A percentile compares a stretch with the other conserved stretches of the same genome.
Evolutionary conservation across 2,329 filamentous ascomycete genomes (phyloP).

Genomic region (Fusarium sp.): DNA sequence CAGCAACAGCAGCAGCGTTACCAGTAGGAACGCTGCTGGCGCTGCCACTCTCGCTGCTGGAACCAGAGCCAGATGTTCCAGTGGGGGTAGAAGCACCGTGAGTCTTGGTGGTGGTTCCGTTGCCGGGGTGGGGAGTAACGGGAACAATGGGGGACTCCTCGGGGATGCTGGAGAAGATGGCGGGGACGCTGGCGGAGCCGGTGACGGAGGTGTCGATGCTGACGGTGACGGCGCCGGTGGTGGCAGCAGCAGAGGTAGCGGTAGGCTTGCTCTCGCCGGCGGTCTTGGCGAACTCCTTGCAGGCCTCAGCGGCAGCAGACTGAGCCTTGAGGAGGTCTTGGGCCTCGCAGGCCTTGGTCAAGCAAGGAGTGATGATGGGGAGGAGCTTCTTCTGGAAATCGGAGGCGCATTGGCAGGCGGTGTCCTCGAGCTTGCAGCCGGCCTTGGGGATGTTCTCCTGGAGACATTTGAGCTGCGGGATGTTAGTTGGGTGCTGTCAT

Average conservation of each 20-base stretch:
- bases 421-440: conserved; percentile 51
- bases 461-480: conserved; percentile 48
- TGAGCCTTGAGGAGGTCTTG: conserved; percentile 47
- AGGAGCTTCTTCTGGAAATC: conserved; percentile 46
- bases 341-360: conserved; percentile 48
- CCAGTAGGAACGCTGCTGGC: conserved; percentile 24
- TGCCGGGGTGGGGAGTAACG: conserved; percentile 19
- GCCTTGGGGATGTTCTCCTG: conserved; percentile 47
- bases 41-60: conserved; percentile 2
- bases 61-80: neutral
- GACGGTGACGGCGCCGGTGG: conserved; percentile 14
- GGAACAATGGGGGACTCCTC: conserved; percentile 10
- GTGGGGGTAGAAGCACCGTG: conserved; percentile 5
- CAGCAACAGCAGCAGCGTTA: conserved; percentile 38
- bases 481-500: neutral
- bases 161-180: conserved; percentile 29
- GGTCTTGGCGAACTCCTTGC: conserved; percentile 38
- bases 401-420: conserved; percentile 52
- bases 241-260: conserved; percentile 7
- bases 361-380: conserved; percentile 45
- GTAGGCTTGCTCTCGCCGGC: conserved; percentile 14
- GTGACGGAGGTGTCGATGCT: conserved; percentile 24
- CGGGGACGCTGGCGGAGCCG: conserved; percentile 17
- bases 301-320: conserved; percentile 45
- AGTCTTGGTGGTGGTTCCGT: conserved; percentile 20